Evolutionary conservation across 345 rosid genomes (phyloP).

Genomic region (Brassica rapa): DNA sequence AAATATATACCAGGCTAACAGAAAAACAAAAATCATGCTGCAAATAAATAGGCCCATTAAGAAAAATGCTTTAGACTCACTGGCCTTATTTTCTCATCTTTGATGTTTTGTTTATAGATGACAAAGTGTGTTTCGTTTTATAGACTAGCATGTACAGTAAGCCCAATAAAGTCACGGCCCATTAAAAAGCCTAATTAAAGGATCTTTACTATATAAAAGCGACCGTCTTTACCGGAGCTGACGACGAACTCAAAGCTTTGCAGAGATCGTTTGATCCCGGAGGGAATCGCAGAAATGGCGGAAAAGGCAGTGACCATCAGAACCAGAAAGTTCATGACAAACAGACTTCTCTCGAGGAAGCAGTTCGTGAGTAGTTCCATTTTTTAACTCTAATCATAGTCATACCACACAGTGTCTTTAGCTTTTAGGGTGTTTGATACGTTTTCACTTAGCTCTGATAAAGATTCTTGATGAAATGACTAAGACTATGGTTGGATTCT

Average conservation of each 20-base stretch:
- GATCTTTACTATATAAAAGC: not conserved
- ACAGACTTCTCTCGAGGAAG: constrained; percentile 94
- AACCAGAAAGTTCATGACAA: constrained; percentile 95
- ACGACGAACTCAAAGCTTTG: constrained; percentile 35
- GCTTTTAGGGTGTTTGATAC: not conserved
- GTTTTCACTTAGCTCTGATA: not conserved
- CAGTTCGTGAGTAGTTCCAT: constrained; percentile 79
- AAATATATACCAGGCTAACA: not conserved
- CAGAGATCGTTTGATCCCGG: constrained; percentile 20
- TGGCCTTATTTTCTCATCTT: not conserved
- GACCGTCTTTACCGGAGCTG: constrained; percentile 30
- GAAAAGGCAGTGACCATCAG: constrained; percentile 90
- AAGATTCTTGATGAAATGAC: not conserved
- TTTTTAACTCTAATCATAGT: not conserved
- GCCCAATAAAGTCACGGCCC: too few relatives aligned
- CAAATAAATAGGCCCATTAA: not conserved
- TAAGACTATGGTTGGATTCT: not conserved
- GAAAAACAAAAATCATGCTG: not conserved
- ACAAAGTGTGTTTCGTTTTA: too few relatives aligned
- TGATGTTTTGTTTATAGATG: not conserved
- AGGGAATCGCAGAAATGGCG: constrained; percentile 52
- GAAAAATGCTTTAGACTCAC: not conserved
- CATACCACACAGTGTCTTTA: not conserved
- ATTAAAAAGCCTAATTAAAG: constrained; percentile 18
- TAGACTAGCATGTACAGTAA: too few relatives aligned